A percentile compares a stretch with the other conserved stretches of the same genome.
Evolutionary conservation across 805 yeast species (phyloP).

Genomic region (Blastobotrys chiropterorum): DNA sequence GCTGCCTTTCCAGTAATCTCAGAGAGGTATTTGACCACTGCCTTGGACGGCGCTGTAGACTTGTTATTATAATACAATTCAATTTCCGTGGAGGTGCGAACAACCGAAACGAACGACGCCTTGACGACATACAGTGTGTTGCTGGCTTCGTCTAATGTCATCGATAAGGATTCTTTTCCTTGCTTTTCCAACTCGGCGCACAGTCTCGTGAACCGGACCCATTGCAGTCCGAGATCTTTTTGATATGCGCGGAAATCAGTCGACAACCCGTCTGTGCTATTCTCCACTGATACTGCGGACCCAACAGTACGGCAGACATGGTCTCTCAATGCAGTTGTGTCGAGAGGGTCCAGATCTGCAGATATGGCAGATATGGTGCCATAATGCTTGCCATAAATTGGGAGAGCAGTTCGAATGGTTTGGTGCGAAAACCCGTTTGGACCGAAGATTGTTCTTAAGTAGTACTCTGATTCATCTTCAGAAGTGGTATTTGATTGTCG

Average conservation of each 20-base stretch:
- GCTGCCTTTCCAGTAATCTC: constrained; percentile 21
- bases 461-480: constrained; percentile 23
- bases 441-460: constrained; percentile 42
- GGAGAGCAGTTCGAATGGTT: constrained; percentile 47
- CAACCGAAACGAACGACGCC: constrained; percentile 30
- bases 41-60: constrained; percentile 25
- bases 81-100: constrained; percentile 31
- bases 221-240: constrained; percentile 42
- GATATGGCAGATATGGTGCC: constrained; percentile 3
- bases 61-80: constrained; percentile 33
- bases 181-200: constrained; percentile 64
- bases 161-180: constrained; percentile 52
- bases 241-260: constrained; percentile 33
- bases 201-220: constrained; percentile 64
- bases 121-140: constrained; percentile 33
- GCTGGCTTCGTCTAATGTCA: constrained; percentile 35
- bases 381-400: constrained; percentile 45
- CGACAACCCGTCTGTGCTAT: constrained; percentile 1
- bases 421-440: constrained; percentile 43
- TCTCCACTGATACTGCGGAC: constrained; percentile 23
- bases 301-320: constrained; percentile 29
- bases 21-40: constrained; percentile 22
- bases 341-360: background rate
- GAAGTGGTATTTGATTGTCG: constrained; percentile 19
- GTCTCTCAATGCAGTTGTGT: background rate